Conservation (phyloP, 768 basidiomycete genomes). For the Jaapia argillacea region DNA sequence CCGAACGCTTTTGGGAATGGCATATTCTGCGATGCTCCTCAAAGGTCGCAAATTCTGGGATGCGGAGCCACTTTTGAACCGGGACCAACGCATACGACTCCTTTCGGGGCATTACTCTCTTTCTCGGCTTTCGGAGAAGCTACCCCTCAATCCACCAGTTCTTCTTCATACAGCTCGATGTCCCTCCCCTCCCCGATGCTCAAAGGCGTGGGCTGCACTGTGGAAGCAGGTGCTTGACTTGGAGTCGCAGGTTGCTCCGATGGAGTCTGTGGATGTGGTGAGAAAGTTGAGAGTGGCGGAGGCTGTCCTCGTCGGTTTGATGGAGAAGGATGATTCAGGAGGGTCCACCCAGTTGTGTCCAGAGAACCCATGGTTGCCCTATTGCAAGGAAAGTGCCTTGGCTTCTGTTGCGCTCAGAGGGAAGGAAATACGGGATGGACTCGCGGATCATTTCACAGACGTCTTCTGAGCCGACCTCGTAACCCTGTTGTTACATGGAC, state of each 20-base stretch:
- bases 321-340: background rate
- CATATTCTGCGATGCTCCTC: constrained; percentile 25
- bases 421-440: constrained; percentile 10
- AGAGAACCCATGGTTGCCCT: too few relatives aligned
- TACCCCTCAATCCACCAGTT: constrained; percentile 18
- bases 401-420: constrained; percentile 19
- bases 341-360: background rate
- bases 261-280: constrained; percentile 24
- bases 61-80: constrained; percentile 13
- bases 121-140: constrained; percentile 21
- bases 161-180: constrained; percentile 27
- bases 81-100: constrained; percentile 21
- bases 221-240: constrained; percentile 19
- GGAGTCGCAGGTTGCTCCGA: constrained; percentile 13
- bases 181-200: constrained; percentile 12
- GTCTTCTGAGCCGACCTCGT: too few relatives aligned
- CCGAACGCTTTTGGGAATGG: constrained; percentile 19
- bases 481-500: too few relatives aligned
- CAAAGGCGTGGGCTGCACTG: constrained; percentile 20
- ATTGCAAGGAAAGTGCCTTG: constrained; percentile 26
- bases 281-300: constrained; percentile 25
- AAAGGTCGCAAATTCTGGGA: constrained; percentile 14
- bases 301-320: constrained; percentile 22
- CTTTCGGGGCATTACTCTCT: constrained; percentile 27
- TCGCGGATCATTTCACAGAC: constrained; percentile 14